Base-by-base conservation (phyloP, 805 yeast species). In the Candida ovalis region DNA sequence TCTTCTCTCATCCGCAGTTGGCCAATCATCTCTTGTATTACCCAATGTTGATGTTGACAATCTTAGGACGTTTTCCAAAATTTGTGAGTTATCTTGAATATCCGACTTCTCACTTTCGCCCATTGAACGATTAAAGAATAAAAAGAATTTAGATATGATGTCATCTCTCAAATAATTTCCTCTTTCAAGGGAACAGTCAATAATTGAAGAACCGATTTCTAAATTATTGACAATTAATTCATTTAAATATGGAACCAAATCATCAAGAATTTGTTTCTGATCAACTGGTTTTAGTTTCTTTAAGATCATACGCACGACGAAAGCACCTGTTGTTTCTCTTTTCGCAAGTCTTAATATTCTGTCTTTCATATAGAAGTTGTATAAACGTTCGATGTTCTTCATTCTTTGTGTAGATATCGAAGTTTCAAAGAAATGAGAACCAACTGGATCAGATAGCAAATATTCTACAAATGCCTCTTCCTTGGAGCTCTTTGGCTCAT, bases 1-100 rank as follows among this genome's bases (percentile, higher is more conserved):
- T 69, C 91, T 80, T 72, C 95, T 79, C 62, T 88, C 96, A 58
- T 87, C 94, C 0, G 90, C 86, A 1, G 96, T 88, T 42, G 96
- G 96, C 96, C 96, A 88, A 63, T 88, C 96, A 56, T 82, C 95
- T 53, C 79, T 78, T 1, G 89, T 84, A 65, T 87, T 86, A 27
- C 92, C 94, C 47, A 88, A 69, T 0, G 96, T 88, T 0, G 95
- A 86, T 1, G 78, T 70, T 4, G 82, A 74, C 52, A 88, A 66
- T 56, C 77, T 77, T 44, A 88, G 71, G 22, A 85, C 77, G 51
- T 83, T 84, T 55, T 87, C 95, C 51, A 87, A 69, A 42, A 88
- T 75, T 49, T 76, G 81, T 4, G 64, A 60, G 15, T 60, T 56
- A 24, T 71, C 66, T 1, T 61, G 57, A 58, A 33, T 63, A 64